Percentiles rank a stretch among this genome's conserved stretches.
Conservation (phyloP, 306 rosid genomes). For the Heteromeles arbutifolia region DNA sequence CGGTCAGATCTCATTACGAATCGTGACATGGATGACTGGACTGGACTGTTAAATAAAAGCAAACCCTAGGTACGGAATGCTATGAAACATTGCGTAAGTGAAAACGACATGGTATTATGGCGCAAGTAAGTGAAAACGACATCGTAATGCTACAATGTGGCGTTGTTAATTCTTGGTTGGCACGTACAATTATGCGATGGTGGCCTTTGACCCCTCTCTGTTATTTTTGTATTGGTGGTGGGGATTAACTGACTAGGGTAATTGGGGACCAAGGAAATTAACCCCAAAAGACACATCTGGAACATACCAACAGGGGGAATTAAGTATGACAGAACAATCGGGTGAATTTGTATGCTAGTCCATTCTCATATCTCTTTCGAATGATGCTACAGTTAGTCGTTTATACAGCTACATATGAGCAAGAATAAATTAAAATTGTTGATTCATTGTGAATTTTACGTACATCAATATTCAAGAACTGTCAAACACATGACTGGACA, state of each 20-base stretch:
- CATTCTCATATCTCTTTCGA: not conserved
- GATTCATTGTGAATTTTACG: not conserved
- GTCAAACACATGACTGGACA: not conserved
- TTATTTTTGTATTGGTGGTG: not conserved
- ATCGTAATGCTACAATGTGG: not conserved
- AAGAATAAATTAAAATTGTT: not conserved
- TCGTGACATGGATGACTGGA: not conserved
- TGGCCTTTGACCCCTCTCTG: not conserved
- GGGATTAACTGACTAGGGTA: not conserved
- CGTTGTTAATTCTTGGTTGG: conserved; percentile 27
- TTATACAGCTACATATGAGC: too few species aligned
- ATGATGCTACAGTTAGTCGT: not conserved
- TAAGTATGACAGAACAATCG: not conserved
- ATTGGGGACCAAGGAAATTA: not conserved
- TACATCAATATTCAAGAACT: not conserved
- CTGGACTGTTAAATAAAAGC: not conserved
- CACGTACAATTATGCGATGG: conserved; percentile 22
- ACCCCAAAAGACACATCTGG: not conserved
- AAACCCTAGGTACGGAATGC: conserved; percentile 8
- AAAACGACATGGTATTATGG: conserved; percentile 26
- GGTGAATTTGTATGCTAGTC: not conserved
- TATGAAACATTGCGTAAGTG: not conserved
- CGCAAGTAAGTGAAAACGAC: conserved; percentile 7
- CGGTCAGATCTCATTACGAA: not conserved
- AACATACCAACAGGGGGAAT: not conserved